Base-by-base conservation (phyloP, 2,329 filamentous ascomycete genomes). In the Nemania serpens region DNA sequence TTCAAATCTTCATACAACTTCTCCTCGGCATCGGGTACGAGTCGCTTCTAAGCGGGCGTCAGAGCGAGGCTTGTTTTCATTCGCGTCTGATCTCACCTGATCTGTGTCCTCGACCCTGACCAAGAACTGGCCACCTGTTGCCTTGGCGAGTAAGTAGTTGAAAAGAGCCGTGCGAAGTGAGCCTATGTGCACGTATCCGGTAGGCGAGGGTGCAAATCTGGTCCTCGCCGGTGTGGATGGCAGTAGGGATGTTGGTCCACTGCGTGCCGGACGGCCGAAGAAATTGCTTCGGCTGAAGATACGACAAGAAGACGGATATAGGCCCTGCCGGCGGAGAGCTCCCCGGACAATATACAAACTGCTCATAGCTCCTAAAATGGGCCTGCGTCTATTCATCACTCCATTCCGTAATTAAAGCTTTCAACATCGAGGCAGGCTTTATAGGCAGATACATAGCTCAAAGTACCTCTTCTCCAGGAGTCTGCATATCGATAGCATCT, bases 71-170 rank as follows among this genome's bases (percentile, higher is more conserved):
- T 54, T 25, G 22, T 41, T 41, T 36, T 43, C 3, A 7, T 29
- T 29, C 25, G 7, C 25, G 25, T 33, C 46, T 5, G 20, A 15
- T 55, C 82, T 67, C 76, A 93, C 91, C 82, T 91, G 91, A 76
- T 98, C 95, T 4, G 95, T 99, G 75, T 99, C 95, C 78, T 99
- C 95, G 65, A 99, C 88, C 10, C 95, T 87, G 51, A 99, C 79
- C 11, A 99, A 77, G 70, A 99, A 99, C 74, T 96, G 90, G 6
- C 95, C 95, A 4, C 90, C 88, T 0, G 95, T 97, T 2, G 89
- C 87, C 70, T 88, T 91, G 0, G 95, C 93, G n/a, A 96, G 82
- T 4, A 99, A 80, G 68, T 94, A 97, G 71, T 97, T 98, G 79
- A 93, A 98, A n/a, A 99, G 77, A 0, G 96, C 96, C 0, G 95